These are phyloP conservation scores for Brassica balearica DNA, from an alignment of 441 rosid species.

Conservation along the genomic window DNA sequence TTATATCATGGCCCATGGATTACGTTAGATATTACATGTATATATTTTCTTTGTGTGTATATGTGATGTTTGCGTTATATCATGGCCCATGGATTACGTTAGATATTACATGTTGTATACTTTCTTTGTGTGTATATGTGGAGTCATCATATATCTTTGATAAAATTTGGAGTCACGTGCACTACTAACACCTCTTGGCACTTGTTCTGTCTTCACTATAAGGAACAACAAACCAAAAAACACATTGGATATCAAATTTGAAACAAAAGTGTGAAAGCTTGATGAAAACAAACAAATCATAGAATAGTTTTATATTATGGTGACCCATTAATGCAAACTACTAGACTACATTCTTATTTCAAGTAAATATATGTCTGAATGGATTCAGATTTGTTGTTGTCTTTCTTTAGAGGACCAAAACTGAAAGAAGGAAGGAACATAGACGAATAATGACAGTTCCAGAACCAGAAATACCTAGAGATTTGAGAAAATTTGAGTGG, in stretches of 20 bases:
- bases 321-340: background rate
- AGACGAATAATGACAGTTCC: too few species aligned
- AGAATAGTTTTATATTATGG: background rate
- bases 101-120: background rate
- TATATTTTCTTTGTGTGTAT: background rate
- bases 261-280: background rate
- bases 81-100: background rate
- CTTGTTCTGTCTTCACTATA: background rate
- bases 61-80: background rate
- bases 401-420: too few species aligned
- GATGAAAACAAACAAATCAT: background rate
- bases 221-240: background rate
- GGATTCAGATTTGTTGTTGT: too few species aligned
- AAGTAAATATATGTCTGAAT: background rate
- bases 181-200: background rate
- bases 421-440: too few species aligned
- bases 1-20: background rate
- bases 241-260: background rate
- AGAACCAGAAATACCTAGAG: background rate
- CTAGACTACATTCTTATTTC: background rate
- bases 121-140: conserved; percentile 3
- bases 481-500: conserved; percentile 20
- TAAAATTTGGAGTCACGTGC: background rate
- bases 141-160: background rate
- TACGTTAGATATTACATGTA: background rate